Evolutionary conservation across 805 yeast species (phyloP), one percentile per base, ranked within the genome.

Genomic region (Lipomyces starkeyi): DNA sequence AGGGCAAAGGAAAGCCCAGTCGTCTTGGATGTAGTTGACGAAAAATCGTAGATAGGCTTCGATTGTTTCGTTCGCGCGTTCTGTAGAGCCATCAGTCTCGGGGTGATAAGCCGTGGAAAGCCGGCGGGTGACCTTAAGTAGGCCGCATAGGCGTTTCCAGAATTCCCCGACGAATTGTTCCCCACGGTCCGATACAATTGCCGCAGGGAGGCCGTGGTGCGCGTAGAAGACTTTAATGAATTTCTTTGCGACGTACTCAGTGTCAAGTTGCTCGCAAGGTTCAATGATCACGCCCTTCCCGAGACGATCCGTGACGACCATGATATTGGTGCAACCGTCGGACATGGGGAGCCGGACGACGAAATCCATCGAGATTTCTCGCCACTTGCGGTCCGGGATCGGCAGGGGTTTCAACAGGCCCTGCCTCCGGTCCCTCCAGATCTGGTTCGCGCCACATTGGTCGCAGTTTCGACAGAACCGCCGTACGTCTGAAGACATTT

Each of bases 361-460:
- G 49, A 74, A 73, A 40, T 73, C 75, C 29, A 71, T 62, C 4
- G 75, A 61, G 0, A 73, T 68, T 40, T 64, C 69, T 9, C 29
- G 37, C 76, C 76, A 73, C 27, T 73, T 58, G 29, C 70, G 65
- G 40, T 68, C 62, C 2, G 74, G 68, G 1, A 73, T 52, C 1
- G 43, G 59, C 17, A 67, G 55, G 1, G 74, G 72, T 40, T 25
- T 22, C 5, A 63, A 11, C 5, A 63, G 57, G 2, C 71, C 73
- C 17, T 71, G 40, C 1, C 40, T 1, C 2, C 40, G 40, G 40
- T 35, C 40, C 1, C 13, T 8, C 40, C 40, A 35, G 17, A 35
- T 35, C 40, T 35, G 40, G 40, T 35, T 11, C 4, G 40, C 40
- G 0, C 40, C 40, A 1, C 40, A 35, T 9, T 35, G 11, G 13